These are phyloP conservation scores for Exophiala aquamarina DNA, from an alignment of 2,329 filamentous ascomycete genomes.

Conservation along the genomic window DNA sequence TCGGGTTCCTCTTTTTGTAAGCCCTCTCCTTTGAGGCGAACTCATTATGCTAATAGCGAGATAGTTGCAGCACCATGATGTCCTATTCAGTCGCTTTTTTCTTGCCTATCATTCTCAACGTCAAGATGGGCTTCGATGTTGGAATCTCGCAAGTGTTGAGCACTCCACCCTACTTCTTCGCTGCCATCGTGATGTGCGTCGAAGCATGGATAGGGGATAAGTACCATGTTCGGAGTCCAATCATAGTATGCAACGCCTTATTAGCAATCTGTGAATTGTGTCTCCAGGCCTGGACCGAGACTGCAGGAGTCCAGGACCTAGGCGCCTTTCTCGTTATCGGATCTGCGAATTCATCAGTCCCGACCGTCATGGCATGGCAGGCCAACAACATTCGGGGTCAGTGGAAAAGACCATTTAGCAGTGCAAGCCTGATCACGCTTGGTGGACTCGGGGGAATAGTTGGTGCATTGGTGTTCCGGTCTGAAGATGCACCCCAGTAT, in stretches of 20 bases:
- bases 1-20: conserved; percentile 51
- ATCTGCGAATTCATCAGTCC: conserved; percentile 60
- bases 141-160: conserved; percentile 68
- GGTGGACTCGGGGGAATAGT: conserved; percentile 68
- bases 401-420: conserved; percentile 81
- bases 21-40: too few relatives aligned
- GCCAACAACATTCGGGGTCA: conserved; percentile 84
- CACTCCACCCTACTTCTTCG: conserved; percentile 68
- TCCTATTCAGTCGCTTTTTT: conserved; percentile 78
- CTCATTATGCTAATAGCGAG: too few relatives aligned
- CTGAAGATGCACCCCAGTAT: conserved; percentile 34
- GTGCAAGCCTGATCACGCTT: conserved; percentile 68
- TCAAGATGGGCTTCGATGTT: conserved; percentile 65
- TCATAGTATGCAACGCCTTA: conserved; percentile 66
- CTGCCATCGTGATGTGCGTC: conserved; percentile 57
- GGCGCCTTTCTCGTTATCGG: neutral
- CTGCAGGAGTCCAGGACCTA: neutral
- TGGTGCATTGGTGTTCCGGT: conserved; percentile 68
- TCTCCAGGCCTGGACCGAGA: neutral
- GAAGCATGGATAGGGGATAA: conserved; percentile 67
- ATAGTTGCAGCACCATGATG: conserved; percentile 69
- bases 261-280: conserved; percentile 35
- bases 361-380: conserved; percentile 67
- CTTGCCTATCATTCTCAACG: conserved; percentile 68
- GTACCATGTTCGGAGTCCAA: conserved; percentile 64